A percentile compares a stretch with the other conserved stretches of the same genome.
These are phyloP conservation scores for Plasmodium fragile DNA, from an alignment of 169 alveolate species.

Conservation along the genomic window DNA sequence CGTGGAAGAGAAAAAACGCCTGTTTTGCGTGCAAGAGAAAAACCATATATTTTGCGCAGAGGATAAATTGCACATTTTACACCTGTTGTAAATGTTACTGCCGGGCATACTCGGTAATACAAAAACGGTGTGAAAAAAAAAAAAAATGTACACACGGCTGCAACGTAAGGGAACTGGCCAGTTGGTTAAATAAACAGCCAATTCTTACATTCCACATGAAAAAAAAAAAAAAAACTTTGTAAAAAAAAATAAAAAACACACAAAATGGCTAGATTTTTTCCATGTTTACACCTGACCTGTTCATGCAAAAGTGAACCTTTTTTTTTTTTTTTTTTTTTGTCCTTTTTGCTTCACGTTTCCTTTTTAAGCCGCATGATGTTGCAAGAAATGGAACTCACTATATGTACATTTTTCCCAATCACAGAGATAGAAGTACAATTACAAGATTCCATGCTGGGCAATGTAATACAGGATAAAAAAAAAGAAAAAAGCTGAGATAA, in stretches of 20 bases:
- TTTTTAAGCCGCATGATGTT: neutral
- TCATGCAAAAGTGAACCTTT: slow-evolving; percentile 36
- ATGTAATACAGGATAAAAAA: neutral
- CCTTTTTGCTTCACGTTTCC: neutral
- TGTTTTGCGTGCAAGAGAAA: neutral
- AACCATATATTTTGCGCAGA: neutral
- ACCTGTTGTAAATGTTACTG: neutral
- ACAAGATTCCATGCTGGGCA: neutral
- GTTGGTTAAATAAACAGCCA: neutral
- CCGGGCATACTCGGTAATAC: neutral
- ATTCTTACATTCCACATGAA: neutral
- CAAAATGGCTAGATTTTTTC: slow-evolving; percentile 24
- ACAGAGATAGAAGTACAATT: neutral
- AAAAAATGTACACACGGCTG: neutral
- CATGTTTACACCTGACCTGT: slow-evolving; percentile 44
- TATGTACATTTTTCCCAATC: neutral
- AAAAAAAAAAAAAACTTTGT: neutral
- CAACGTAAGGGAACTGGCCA: neutral
- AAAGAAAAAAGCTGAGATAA: neutral
- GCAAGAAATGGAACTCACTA: slow-evolving; percentile 7
- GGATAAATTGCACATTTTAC: neutral
- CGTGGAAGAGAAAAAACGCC: neutral
- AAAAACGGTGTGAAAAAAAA: neutral
- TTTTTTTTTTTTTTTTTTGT: slow-evolving; percentile 6
- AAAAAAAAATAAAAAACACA: slow-evolving; percentile 8